These are phyloP conservation scores for Hyphopichia khmerensis DNA, from an alignment of 1,139 yeast genomes.

Conservation along the genomic window DNA sequence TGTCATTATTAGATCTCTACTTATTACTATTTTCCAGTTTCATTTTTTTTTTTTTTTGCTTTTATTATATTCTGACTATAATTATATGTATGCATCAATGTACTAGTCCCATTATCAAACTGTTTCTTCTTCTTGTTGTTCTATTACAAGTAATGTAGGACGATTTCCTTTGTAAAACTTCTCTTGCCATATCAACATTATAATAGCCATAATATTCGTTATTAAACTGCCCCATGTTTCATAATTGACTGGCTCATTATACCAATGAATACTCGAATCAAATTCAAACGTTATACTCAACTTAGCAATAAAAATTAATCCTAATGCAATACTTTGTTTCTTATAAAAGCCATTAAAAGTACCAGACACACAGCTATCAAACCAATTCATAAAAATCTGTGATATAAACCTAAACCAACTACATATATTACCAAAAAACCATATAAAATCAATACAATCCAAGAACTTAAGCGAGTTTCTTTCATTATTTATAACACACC, in stretches of 20 bases:
- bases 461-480: conserved; percentile 13
- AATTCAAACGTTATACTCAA: background rate
- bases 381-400: conserved; percentile 29
- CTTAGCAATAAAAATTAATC: background rate
- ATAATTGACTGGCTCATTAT: conserved; percentile 24
- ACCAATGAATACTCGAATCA: conserved; percentile 15
- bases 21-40: background rate
- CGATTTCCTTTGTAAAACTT: background rate
- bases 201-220: conserved; percentile 3
- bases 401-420: conserved; percentile 21
- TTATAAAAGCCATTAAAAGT: background rate
- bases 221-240: conserved; percentile 18
- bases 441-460: conserved; percentile 28
- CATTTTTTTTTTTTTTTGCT: background rate
- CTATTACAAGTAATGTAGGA: background rate
- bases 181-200: conserved; percentile 6
- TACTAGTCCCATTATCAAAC: background rate
- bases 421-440: conserved; percentile 22
- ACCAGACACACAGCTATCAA: conserved; percentile 17
- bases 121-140: background rate
- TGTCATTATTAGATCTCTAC: background rate
- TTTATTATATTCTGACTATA: background rate
- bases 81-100: background rate
- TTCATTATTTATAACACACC: background rate
- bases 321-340: too few relatives aligned